These are phyloP conservation scores for Chlorella sp. DNA, from an alignment of 139 green algal species.

Conservation along the genomic window DNA sequence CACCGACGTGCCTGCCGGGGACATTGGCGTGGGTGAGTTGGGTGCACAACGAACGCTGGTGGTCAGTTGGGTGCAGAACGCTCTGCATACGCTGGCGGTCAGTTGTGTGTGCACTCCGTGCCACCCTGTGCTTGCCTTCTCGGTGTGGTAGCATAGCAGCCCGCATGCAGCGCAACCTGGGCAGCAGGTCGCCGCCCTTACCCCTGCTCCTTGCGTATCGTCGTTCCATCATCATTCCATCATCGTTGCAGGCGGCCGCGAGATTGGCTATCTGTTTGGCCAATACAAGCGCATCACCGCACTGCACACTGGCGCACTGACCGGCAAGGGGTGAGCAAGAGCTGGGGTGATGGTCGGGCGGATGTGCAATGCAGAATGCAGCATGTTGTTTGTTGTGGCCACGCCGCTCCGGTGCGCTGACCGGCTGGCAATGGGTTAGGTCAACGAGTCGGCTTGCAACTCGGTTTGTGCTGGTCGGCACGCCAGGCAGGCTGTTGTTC, in stretches of 20 bases:
- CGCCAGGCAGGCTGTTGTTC: no score
- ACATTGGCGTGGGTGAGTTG: slow-evolving; percentile 73
- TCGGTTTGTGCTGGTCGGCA: no score
- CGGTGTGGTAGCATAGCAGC: no score
- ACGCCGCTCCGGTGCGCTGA: no score
- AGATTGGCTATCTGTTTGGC: slow-evolving; percentile 87
- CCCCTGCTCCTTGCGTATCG: no score
- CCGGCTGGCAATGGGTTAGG: no score
- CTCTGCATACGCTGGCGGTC: not conserved
- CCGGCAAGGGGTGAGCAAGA: slow-evolving; percentile 67
- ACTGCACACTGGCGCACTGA: slow-evolving; percentile 70
- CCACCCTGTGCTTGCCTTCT: not conserved
- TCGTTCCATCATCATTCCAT: no score
- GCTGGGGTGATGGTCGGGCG: no score
- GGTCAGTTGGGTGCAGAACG: not conserved
- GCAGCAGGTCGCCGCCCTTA: no score
- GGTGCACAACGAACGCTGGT: not conserved
- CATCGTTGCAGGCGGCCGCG: slow-evolving; percentile 25
- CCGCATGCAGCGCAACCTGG: no score
- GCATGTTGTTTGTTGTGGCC: not conserved
- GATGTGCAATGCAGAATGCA: no score
- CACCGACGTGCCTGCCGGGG: slow-evolving; percentile 84
- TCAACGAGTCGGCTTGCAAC: no score
- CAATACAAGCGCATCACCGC: slow-evolving; percentile 85
- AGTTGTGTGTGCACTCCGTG: not conserved